A percentile compares a stretch with the other conserved stretches of the same genome.
Evolutionary conservation across 1,284 basidiomycete species (phyloP).

Genomic region (Ustilago bromivora): DNA sequence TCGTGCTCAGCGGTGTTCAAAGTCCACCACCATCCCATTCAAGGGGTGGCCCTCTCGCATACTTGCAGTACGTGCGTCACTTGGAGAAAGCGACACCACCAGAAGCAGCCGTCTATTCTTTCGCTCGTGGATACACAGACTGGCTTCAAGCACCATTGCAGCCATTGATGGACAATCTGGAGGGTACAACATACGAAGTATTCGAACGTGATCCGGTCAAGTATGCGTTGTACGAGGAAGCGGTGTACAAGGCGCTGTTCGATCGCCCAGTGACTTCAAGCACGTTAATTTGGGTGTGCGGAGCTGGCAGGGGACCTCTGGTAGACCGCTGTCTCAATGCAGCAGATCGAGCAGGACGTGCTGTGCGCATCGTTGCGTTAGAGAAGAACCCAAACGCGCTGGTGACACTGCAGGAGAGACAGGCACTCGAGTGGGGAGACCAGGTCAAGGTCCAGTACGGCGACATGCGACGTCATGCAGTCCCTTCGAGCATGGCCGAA

Average conservation of each 20-base stretch:
- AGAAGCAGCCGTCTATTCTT: slow-evolving; percentile 76
- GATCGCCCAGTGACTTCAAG: slow-evolving; percentile 77
- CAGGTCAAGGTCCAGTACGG: slow-evolving; percentile 85
- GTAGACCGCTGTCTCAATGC: slow-evolving; percentile 88
- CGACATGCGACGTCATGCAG: slow-evolving; percentile 84
- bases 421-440: slow-evolving; percentile 78
- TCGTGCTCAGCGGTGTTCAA: slow-evolving; percentile 58
- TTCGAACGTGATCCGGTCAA: slow-evolving; percentile 99
- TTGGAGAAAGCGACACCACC: slow-evolving; percentile 64
- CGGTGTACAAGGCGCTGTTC: slow-evolving; percentile 73
- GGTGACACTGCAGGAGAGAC: slow-evolving; percentile 63
- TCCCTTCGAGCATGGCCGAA: slow-evolving; percentile 74
- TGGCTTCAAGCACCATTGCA: slow-evolving; percentile 92
- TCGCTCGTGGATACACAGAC: slow-evolving; percentile 92
- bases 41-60: slow-evolving; percentile 85
- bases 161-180: slow-evolving; percentile 97
- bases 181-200: slow-evolving; percentile 93
- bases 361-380: slow-evolving; percentile 81
- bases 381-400: slow-evolving; percentile 82
- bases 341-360: slow-evolving; percentile 76
- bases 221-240: slow-evolving; percentile 93
- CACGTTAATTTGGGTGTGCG: slow-evolving; percentile 76
- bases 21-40: slow-evolving; percentile 67
- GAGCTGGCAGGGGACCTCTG: slow-evolving; percentile 93
- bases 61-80: slow-evolving; percentile 80